These are phyloP conservation scores for Hyphodiscus sp. DNA, from an alignment of 2,329 filamentous ascomycete species.

Conservation along the genomic window DNA sequence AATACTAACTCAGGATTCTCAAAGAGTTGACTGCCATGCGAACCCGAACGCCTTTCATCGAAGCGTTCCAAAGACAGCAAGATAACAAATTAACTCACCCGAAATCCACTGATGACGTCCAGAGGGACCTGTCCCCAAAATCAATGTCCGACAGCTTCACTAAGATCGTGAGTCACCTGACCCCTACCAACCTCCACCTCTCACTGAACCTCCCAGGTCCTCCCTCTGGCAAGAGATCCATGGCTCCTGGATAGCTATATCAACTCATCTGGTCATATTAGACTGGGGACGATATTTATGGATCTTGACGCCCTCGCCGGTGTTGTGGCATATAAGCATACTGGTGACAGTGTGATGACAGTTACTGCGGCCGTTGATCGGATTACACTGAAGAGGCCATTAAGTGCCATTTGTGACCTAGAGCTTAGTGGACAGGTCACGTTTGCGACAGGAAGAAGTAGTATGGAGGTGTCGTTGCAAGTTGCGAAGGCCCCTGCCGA, in stretches of 20 bases:
- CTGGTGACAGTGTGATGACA: conserved; percentile 48
- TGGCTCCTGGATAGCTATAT: conserved; percentile 67
- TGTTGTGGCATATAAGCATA: conserved; percentile 64
- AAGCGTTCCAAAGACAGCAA: conserved; percentile 52
- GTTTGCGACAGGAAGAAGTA: conserved; percentile 60
- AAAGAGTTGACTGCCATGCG: conserved; percentile 49
- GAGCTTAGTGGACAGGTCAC: conserved; percentile 49
- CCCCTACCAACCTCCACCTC: conserved; percentile 1
- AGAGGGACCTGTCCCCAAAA: conserved; percentile 50
- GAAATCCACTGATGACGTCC: conserved; percentile 29
- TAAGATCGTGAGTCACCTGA: conserved; percentile 44
- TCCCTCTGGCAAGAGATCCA: conserved; percentile 60
- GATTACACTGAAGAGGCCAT: conserved; percentile 48
- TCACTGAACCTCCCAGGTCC: conserved; percentile 36
- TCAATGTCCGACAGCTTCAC: conserved; percentile 63
- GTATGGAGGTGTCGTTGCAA: conserved; percentile 64
- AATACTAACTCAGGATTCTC: too few relatives aligned
- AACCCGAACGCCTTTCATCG: conserved; percentile 62
- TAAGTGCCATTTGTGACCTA: conserved; percentile 64
- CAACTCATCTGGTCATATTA: conserved; percentile 61
- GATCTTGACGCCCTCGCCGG: conserved; percentile 66
- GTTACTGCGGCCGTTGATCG: conserved; percentile 35
- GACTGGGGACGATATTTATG: conserved; percentile 49
- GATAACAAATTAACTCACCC: conserved; percentile 4
- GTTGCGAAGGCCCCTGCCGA: conserved; percentile 55